Conservation (phyloP, 2,329 filamentous ascomycete species). For the Diaporthe capsici region DNA sequence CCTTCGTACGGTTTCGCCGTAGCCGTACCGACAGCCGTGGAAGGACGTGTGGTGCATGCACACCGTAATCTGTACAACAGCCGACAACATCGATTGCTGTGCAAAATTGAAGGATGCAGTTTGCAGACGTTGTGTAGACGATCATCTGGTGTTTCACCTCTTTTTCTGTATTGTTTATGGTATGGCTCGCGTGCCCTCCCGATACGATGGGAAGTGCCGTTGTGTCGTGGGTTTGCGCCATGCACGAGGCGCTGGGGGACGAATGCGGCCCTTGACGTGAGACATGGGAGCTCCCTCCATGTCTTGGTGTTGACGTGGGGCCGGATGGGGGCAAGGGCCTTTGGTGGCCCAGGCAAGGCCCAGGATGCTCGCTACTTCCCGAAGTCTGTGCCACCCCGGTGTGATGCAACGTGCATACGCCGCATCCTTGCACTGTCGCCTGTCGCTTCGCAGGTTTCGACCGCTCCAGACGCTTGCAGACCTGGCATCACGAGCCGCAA, state of each 20-base stretch:
- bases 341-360: neutral
- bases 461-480: constrained; percentile 30
- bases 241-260: constrained; percentile 13
- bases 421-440: constrained; percentile 24
- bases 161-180: neutral
- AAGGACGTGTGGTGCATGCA: neutral
- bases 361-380: constrained; percentile 19
- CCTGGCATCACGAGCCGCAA: constrained; percentile 19
- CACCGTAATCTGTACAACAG: neutral
- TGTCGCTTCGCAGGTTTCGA: constrained; percentile 13
- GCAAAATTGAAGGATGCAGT: neutral
- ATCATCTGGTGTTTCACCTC: neutral
- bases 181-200: constrained; percentile 7
- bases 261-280: constrained; percentile 15
- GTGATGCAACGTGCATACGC: constrained; percentile 18
- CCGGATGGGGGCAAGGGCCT: neutral
- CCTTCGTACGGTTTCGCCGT: constrained; percentile 25
- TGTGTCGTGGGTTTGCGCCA: neutral
- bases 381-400: constrained; percentile 32
- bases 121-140: neutral
- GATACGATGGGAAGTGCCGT: neutral
- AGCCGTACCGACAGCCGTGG: constrained; percentile 24
- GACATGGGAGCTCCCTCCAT: constrained; percentile 9
- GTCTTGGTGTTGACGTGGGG: constrained; percentile 25
- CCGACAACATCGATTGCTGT: neutral